phyloP scores from a whole-genome alignment of 2,329 filamentous ascomycete species.

The Fusarium sororula region DNA sequence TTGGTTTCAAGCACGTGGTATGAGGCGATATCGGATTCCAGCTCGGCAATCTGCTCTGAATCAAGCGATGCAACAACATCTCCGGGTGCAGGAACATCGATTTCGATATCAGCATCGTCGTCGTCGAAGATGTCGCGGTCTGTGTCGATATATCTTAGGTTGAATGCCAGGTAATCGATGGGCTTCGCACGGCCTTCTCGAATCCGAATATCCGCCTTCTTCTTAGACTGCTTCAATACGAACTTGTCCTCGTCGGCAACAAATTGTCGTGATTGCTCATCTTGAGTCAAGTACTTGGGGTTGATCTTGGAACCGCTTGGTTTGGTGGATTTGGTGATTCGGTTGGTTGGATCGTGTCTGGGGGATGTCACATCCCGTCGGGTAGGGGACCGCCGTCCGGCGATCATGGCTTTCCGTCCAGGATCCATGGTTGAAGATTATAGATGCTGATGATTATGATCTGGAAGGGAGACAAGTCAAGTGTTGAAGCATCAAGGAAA shows the following conservation, averaged over 20 bases:
- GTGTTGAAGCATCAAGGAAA: not conserved
- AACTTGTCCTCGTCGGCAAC: constrained; percentile 96
- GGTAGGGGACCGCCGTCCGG: constrained; percentile 54
- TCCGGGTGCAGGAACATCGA: constrained; percentile 82
- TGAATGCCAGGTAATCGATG: constrained; percentile 94
- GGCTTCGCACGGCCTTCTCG: constrained; percentile 90
- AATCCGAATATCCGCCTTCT: constrained; percentile 94
- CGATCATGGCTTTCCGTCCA: constrained; percentile 63
- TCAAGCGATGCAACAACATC: constrained; percentile 80
- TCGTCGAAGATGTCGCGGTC: constrained; percentile 89
- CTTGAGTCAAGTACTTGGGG: constrained; percentile 70
- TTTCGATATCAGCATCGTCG: constrained; percentile 74
- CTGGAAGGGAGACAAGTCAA: not conserved
- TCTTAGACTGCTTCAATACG: constrained; percentile 95
- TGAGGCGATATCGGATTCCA: constrained; percentile 83
- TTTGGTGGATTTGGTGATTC: constrained; percentile 61
- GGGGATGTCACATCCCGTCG: constrained; percentile 64
- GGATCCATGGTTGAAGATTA: constrained; percentile 59
- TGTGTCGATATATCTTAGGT: constrained; percentile 85
- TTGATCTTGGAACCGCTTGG: constrained; percentile 43
- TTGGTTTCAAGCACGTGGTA: constrained; percentile 86
- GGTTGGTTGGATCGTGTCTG: constrained; percentile 62
- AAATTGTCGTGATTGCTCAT: constrained; percentile 82
- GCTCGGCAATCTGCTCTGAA: constrained; percentile 72
- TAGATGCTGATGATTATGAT: not conserved